phyloP scores from a whole-genome alignment of 768 basidiomycete species.

The Naganishia randhawae region DNA sequence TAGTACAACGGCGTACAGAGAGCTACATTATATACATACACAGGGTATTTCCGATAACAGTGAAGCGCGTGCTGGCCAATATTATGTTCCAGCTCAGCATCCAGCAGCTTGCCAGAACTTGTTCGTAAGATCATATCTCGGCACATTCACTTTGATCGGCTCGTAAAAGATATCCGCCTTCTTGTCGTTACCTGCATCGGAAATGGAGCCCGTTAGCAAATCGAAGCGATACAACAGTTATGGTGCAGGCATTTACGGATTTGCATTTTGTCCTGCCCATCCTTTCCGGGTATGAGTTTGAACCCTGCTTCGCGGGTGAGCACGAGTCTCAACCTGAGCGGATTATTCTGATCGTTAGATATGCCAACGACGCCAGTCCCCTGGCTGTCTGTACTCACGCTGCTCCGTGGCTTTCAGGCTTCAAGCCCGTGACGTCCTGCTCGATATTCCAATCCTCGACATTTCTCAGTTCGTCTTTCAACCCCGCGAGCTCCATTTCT shows the following conservation, averaged over 20 bases:
- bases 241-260: background rate
- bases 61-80: too few species aligned
- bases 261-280: constrained; percentile 18
- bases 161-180: constrained; percentile 18
- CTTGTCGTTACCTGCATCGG: constrained; percentile 12
- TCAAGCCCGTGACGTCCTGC: constrained; percentile 17
- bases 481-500: constrained; percentile 12
- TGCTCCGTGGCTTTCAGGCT: constrained; percentile 11
- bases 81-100: too few species aligned
- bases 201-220: background rate
- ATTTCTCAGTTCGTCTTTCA: constrained; percentile 17
- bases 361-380: background rate
- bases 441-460: constrained; percentile 18
- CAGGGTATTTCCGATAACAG: too few species aligned
- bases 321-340: constrained; percentile 2
- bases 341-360: background rate
- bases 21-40: background rate
- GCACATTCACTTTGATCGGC: constrained; percentile 12
- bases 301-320: constrained; percentile 19
- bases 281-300: constrained; percentile 9
- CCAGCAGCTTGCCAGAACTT: constrained; percentile 22
- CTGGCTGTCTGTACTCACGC: constrained; percentile 1
- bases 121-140: constrained; percentile 21
- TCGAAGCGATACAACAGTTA: too few species aligned
- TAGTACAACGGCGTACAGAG: constrained; percentile 13